These are phyloP conservation scores for Fomitiporia mediterranea DNA, from an alignment of 1,284 basidiomycete genomes.

Conservation along the genomic window DNA sequence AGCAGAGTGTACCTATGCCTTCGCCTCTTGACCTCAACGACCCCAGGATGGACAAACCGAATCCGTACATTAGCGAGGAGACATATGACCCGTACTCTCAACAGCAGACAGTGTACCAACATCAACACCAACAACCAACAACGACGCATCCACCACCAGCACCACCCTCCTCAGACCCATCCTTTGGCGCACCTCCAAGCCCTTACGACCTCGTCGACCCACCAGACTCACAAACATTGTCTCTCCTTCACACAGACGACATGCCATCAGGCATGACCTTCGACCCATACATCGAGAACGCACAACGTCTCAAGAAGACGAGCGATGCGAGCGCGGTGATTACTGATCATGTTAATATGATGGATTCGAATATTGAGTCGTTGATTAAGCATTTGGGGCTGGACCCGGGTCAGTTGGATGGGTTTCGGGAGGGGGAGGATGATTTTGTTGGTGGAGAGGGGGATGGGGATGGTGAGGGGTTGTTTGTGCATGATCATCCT, in stretches of 20 bases:
- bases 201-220: conserved; percentile 2
- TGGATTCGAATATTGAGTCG: conserved; percentile 69
- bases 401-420: conserved; percentile 40
- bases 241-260: conserved; percentile 17
- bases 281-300: conserved; percentile 36
- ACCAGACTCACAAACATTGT: conserved; percentile 17
- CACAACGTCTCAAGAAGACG: conserved; percentile 41
- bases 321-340: conserved; percentile 65
- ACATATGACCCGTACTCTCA: conserved; percentile 18
- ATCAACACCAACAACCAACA: too few species aligned
- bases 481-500: conserved; percentile 1
- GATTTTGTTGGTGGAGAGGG: not conserved
- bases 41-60: not conserved
- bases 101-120: too few species aligned
- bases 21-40: conserved; percentile 16
- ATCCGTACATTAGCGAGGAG: conserved; percentile 11
- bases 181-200: not conserved
- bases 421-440: conserved; percentile 21
- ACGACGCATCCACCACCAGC: conserved; percentile 6
- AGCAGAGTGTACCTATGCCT: conserved; percentile 16
- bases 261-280: conserved; percentile 30
- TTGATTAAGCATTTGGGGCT: conserved; percentile 71
- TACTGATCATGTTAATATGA: conserved; percentile 64
- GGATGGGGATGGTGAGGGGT: conserved; percentile 12
- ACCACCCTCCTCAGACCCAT: not conserved